Percentiles rank a stretch among this genome's conserved stretches.
phyloP scores from a whole-genome alignment of 1,284 basidiomycete genomes.

The Ceratobasidium sp. region DNA sequence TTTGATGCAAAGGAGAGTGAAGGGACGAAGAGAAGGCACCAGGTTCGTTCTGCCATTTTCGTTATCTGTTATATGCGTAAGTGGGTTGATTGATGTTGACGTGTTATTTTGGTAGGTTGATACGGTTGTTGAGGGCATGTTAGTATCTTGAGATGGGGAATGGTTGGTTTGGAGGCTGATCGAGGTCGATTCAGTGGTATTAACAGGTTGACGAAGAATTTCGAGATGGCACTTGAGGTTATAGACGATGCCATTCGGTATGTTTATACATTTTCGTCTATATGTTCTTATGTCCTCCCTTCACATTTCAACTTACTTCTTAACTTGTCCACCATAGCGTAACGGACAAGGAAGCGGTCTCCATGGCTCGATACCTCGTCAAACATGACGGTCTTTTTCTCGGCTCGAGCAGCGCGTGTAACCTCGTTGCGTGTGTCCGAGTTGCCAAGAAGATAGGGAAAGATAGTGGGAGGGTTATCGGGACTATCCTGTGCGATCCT shows the following conservation, averaged over 20 bases:
- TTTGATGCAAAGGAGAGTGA: conserved; percentile 92
- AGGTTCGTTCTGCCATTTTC: too few relatives aligned
- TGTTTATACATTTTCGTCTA: conserved; percentile 44
- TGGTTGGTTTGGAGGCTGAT: conserved; percentile 43
- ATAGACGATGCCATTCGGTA: conserved; percentile 90
- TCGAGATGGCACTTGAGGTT: conserved; percentile 80
- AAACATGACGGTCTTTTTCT: conserved; percentile 92
- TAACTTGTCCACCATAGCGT: conserved; percentile 63
- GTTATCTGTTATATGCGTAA: conserved; percentile 5
- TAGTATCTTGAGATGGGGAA: conserved; percentile 50
- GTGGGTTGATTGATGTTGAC: not conserved
- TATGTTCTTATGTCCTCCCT: not conserved
- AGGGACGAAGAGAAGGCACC: conserved; percentile 92
- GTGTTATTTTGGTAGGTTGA: conserved; percentile 68
- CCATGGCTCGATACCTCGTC: conserved; percentile 91
- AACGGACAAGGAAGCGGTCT: conserved; percentile 88
- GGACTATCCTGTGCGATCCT: conserved; percentile 80
- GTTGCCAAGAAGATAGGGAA: conserved; percentile 72
- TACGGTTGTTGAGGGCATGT: conserved; percentile 90
- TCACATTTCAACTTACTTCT: not conserved
- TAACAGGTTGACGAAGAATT: conserved; percentile 87
- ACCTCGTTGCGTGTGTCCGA: conserved; percentile 89
- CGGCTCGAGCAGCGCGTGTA: conserved; percentile 96
- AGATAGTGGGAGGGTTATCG: conserved; percentile 69
- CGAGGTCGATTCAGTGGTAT: conserved; percentile 84